Evolutionary conservation across 2,329 filamentous ascomycete genomes (phyloP), one percentile per base, ranked within the genome.

Genomic region (Penicillium brevicompactum): DNA sequence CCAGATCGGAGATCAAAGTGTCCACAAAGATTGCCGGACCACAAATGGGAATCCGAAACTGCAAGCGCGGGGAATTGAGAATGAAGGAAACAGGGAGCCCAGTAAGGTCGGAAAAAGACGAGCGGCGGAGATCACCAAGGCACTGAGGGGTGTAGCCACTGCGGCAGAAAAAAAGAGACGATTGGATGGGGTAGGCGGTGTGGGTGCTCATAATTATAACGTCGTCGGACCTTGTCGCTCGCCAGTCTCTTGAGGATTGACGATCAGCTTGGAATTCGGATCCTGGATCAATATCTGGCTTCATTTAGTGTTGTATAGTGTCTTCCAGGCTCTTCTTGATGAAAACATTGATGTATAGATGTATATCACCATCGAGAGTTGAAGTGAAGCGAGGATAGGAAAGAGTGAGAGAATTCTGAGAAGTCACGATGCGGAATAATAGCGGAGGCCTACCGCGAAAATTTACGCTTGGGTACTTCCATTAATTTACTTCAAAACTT

Each of bases 1-100:
- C 58, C 58, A 56, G 56, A 46, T 54, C 44, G 41, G 53, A 22
- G 46, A 38, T 49, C 53, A 59, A 49, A 55, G 34, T 46, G 44
- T 46, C 48, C 46, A 51, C 45, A 14, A 5, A 48, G n/a, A 44
- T 47, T 37, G 32, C 45, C 50, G 49, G 43, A 49, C 49, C 32
- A 47, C 52, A 51, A 8, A 45, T 11, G 48, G 40, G 38, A 47
- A 51, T 51, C 41, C 11, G 50, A 31, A 24, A 51, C 32, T 46
- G 16, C 32, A 10, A 54, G 38, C 11, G 11, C 38, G 30, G 34
- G 32, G 40, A 53, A 53, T 53, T 56, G 49, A 38, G 27, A 21
- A 16, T 14, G 14, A 27, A 51, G 31, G 27, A 13, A 13, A 41
- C 18, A 27, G 41, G 24, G 38, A 21, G 16, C 13, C 32, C 21